Evolutionary conservation across 2,329 filamentous ascomycete species (phyloP).

Genomic region (Claviceps paspali): DNA sequence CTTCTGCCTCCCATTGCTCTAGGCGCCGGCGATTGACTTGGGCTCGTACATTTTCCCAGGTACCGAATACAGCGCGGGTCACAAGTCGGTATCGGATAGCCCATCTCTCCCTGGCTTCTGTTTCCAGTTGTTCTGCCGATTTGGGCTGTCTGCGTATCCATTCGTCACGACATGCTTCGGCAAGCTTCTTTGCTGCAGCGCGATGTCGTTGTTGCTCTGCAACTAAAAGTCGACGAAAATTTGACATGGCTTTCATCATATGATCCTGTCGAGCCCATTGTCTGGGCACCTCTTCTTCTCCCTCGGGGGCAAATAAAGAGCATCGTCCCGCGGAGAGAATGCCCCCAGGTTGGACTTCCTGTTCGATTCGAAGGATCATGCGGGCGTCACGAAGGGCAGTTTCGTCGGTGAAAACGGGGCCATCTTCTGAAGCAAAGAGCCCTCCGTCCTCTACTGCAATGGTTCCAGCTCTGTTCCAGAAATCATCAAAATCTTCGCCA

Average conservation of each 20-base stretch:
- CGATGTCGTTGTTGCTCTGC: slow-evolving; percentile 68
- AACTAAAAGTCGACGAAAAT: slow-evolving; percentile 67
- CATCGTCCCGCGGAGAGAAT: slow-evolving; percentile 56
- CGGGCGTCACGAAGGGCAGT: slow-evolving; percentile 52
- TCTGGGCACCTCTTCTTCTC: slow-evolving; percentile 53
- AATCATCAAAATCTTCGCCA: slow-evolving; percentile 41
- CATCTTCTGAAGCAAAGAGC: slow-evolving; percentile 38
- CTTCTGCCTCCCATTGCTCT: slow-evolving; percentile 48
- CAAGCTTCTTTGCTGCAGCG: slow-evolving; percentile 61
- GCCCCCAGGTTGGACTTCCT: slow-evolving; percentile 61
- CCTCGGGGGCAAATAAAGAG: slow-evolving; percentile 57
- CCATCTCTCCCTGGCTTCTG: slow-evolving; percentile 56
- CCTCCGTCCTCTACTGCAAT: slow-evolving; percentile 45
- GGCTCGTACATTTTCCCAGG: slow-evolving; percentile 47
- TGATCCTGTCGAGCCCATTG: slow-evolving; percentile 86
- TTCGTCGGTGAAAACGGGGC: slow-evolving; percentile 41
- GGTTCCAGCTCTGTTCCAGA: slow-evolving; percentile 32
- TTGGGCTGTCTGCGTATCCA: slow-evolving; percentile 63
- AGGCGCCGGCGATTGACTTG: slow-evolving; percentile 47
- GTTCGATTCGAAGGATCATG: slow-evolving; percentile 52
- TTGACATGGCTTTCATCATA: slow-evolving; percentile 59
- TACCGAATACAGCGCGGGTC: slow-evolving; percentile 38
- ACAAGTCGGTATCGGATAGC: slow-evolving; percentile 57
- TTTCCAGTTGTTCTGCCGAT: slow-evolving; percentile 64
- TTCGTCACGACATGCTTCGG: slow-evolving; percentile 61